Evolutionary conservation across 2,329 filamentous ascomycete genomes (phyloP).

Genomic region (Tolypocladium ovalisporum): DNA sequence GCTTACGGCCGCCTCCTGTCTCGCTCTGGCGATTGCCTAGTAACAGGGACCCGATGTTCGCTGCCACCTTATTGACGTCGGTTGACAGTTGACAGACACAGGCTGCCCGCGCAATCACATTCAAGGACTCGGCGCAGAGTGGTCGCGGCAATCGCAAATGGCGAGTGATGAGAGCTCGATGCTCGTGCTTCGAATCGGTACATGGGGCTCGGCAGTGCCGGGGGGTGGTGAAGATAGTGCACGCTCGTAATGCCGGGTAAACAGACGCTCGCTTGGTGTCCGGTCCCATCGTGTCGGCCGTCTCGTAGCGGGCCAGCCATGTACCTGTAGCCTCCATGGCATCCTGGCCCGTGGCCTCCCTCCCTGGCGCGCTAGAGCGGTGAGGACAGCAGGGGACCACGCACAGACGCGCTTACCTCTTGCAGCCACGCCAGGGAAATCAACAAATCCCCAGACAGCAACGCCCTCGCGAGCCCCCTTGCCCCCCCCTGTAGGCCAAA

Average conservation of each 20-base stretch:
- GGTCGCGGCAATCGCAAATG: neutral
- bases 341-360: neutral
- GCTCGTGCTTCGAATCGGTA: neutral
- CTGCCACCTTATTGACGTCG: too few species aligned
- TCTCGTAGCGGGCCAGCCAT: constrained; percentile 1
- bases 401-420: constrained; percentile 23
- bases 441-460: constrained; percentile 26
- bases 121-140: neutral
- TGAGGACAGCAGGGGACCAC: constrained; percentile 5
- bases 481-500: constrained; percentile 28
- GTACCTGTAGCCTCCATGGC: too few species aligned
- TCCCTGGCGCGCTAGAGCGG: constrained; percentile 5
- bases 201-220: neutral
- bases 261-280: neutral
- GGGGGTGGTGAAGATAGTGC: too few species aligned
- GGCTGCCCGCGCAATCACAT: too few species aligned
- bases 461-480: constrained; percentile 9
- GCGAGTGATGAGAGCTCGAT: neutral
- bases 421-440: constrained; percentile 22
- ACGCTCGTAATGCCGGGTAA: neutral
- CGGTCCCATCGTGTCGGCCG: neutral
- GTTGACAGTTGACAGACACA: too few species aligned
- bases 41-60: neutral
- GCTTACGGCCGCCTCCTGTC: neutral
- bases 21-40: neutral